Percentiles rank a stretch among this genome's conserved stretches.
These are phyloP conservation scores for Malus domestica DNA, from an alignment of 306 rosid species.

Conservation along the genomic window DNA sequence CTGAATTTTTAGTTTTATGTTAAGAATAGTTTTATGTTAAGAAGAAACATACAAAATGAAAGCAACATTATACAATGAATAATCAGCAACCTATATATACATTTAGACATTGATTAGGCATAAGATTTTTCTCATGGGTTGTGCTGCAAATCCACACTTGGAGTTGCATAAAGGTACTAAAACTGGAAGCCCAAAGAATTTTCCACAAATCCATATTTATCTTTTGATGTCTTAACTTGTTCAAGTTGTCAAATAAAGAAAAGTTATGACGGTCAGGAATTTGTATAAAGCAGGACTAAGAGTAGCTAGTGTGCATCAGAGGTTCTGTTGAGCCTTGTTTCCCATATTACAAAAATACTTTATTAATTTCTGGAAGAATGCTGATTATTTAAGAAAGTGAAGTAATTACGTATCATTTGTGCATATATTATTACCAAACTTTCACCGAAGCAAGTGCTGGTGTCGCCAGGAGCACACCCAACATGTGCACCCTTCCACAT, in stretches of 20 bases:
- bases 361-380: not conserved
- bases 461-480: constrained; percentile 2
- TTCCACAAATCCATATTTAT: not conserved
- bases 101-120: not conserved
- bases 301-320: not conserved
- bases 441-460: not conserved
- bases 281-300: not conserved
- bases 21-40: not conserved
- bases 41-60: not conserved
- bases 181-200: too few relatives aligned
- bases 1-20: not conserved
- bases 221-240: not conserved
- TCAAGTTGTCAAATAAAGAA: not conserved
- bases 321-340: not conserved
- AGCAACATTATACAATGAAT: not conserved
- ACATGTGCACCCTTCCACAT: not conserved
- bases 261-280: not conserved
- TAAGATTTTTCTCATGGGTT: not conserved
- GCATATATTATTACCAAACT: not conserved
- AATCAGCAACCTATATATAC: not conserved
- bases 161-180: not conserved
- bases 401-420: not conserved
- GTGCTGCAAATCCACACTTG: not conserved
- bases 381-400: not conserved
- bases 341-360: not conserved